Evolutionary conservation across 495 filamentous ascomycete species (phyloP), one percentile per base, ranked within the genome.

Genomic region (Talaromyces proteolyticus): DNA sequence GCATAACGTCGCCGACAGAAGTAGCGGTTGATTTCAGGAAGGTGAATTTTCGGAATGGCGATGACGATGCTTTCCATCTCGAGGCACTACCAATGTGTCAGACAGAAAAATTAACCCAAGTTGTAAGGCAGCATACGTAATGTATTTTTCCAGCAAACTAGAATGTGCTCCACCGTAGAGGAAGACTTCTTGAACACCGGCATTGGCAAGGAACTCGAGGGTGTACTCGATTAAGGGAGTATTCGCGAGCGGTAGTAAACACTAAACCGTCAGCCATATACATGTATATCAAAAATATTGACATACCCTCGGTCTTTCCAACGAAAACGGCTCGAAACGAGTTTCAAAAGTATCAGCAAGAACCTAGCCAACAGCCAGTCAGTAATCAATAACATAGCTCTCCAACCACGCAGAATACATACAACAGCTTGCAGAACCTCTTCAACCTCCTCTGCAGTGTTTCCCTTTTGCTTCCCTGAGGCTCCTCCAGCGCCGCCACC

Each of bases 171-270:
- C 88, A 53, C 85, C 91, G 65, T 95, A 97, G 51, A 99, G 77
- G 61, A 89, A 93, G 36, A 96, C 84, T 29, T 96, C 91, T 53
- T 92, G 80, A 1, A 96, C 89, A 25, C 91, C 92, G 29, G 91
- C 87, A 77, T 88, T 88, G 44, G 92, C 91, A 0, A 99, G 85
- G 64, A 93, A 96, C 63, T 99, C 93, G 53, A 96, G 81, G 3
- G 92, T 96, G 64, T 99, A 96, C 69, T 97, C 92, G 68, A 99
- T 95, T 49, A 97, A 73, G 17, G 94, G 94, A 2, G 84, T 88
- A 59, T 97, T 97, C 43, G 88, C 94, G 50, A 99, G 76, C 22
- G 92, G 92, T 24, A 99, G 75, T 23, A 99, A 85, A 76, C 94
- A 97, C 91, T 94, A 55, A 10, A 6, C 8, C 8, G 25, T 50